Evolutionary conservation across 169 alveolate species (phyloP), one percentile per base, ranked within the genome.

Genomic region (Neospora caninum): DNA sequence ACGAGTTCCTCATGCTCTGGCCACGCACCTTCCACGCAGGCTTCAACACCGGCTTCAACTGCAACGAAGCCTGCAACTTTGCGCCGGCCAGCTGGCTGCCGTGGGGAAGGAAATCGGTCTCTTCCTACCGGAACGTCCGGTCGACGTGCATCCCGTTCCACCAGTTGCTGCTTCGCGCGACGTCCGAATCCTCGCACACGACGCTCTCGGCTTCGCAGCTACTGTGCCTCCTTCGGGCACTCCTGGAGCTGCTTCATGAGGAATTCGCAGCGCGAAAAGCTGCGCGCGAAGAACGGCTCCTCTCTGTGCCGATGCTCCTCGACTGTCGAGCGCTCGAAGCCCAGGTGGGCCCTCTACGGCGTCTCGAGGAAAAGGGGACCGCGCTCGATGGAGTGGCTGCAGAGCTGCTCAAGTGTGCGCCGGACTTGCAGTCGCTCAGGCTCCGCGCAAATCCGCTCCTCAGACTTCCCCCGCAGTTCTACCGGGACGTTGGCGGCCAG

Each of bases 41-140:
- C 0, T 97, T 98, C 70, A 98, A 98, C 91, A 97, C 97, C 78
- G 99, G 99, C n/a, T 98, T 97, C 93, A 98, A 98, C 94, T 97
- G 99, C 93, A 99, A 99, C 91, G 99, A 98, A 95, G 99, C 99
- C 34, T 99, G 99, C 69, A 98, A 98, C 95, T 97, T 98, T 80
- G 99, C 99, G 18, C 98, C 98, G 20, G 97, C 96, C 9, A 96
- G 95, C 49, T 98, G 99, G 99, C 88, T 98, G 84, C 96, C 96
- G 83, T 95, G 96, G 96, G 98, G 98, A 42, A 92, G 95, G 88
- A 93, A 93, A 92, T 96, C 98, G 18, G 80, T 96, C 88, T 91
- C 93, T 49, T 91, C 96, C 80, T 97, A 97, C 92, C 96, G 96
- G 45, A 96, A 91, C 80, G 93, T 93, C 89, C 91, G 98, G 45